A percentile compares a stretch with the other conserved stretches of the same genome.
Conservation (phyloP, 2,329 filamentous ascomycete species). For the Sordariomycetes sp. region DNA sequence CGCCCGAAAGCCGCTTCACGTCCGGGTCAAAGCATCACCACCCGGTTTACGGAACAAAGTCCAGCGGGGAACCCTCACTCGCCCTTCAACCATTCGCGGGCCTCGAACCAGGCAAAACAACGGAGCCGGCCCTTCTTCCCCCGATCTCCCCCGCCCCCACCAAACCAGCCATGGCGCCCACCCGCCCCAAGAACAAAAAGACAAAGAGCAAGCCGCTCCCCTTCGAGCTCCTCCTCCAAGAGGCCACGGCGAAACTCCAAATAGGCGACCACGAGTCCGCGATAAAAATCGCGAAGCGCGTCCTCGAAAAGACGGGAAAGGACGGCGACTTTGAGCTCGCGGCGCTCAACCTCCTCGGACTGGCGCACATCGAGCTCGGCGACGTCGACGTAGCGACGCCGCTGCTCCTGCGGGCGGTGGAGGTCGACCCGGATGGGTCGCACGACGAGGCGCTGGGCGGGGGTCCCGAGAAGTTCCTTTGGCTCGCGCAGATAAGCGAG, state of each 20-base stretch:
- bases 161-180: slow-evolving; percentile 23
- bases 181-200: slow-evolving; percentile 22
- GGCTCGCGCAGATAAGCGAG: slow-evolving; percentile 79
- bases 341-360: slow-evolving; percentile 64
- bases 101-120: not conserved
- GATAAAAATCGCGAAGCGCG: slow-evolving; percentile 23
- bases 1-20: not conserved
- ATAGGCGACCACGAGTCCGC: slow-evolving; percentile 27
- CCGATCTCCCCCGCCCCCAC: not conserved
- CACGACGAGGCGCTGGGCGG: slow-evolving; percentile 60
- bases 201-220: slow-evolving; percentile 12
- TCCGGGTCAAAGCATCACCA: not conserved
- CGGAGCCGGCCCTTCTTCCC: not conserved
- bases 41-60: not conserved
- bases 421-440: slow-evolving; percentile 63
- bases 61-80: not conserved
- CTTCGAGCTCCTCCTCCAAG: slow-evolving; percentile 17
- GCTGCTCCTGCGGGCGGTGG: slow-evolving; percentile 60
- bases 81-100: not conserved
- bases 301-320: slow-evolving; percentile 26
- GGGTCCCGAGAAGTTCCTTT: slow-evolving; percentile 87
- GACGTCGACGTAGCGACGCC: slow-evolving; percentile 62
- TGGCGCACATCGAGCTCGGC: slow-evolving; percentile 71
- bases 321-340: slow-evolving; percentile 41
- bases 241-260: slow-evolving; percentile 26